phyloP scores from a whole-genome alignment of 1,139 yeast species.

The Hansenula sp. region DNA sequence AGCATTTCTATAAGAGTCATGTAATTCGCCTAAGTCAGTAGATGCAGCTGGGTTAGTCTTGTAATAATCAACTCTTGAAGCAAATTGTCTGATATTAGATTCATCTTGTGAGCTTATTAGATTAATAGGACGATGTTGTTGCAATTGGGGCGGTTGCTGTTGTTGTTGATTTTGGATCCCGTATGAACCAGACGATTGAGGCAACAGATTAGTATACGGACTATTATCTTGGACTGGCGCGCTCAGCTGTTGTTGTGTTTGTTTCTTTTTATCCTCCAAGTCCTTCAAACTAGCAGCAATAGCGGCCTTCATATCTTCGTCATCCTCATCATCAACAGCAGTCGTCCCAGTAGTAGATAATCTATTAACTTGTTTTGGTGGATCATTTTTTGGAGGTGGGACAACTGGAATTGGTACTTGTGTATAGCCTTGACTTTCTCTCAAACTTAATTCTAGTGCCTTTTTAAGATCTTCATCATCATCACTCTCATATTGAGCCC shows the following conservation, averaged over 20 bases:
- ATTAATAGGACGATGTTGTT: conserved; percentile 23
- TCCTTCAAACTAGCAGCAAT: conserved; percentile 90
- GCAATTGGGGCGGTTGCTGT: conserved; percentile 14
- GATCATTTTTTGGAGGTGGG: conserved; percentile 6
- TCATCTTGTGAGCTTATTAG: conserved; percentile 54
- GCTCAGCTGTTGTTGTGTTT: conserved; percentile 14
- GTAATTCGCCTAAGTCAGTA: conserved; percentile 40
- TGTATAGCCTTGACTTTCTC: conserved; percentile 39
- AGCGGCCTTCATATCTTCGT: conserved; percentile 89
- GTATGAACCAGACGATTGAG: conserved; percentile 12
- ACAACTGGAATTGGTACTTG: conserved; percentile 19
- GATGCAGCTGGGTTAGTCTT: conserved; percentile 48
- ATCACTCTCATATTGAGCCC: conserved; percentile 27
- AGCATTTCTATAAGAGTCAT: conserved; percentile 54
- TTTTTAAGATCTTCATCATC: conserved; percentile 74
- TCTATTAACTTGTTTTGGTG: not conserved
- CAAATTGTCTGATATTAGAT: conserved; percentile 64
- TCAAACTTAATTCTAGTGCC: conserved; percentile 77
- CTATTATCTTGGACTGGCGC: conserved; percentile 8
- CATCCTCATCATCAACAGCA: conserved; percentile 58
- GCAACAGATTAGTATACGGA: conserved; percentile 20
- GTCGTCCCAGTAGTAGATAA: too few species aligned
- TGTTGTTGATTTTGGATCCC: conserved; percentile 13
- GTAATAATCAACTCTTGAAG: conserved; percentile 57
- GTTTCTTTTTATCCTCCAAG: conserved; percentile 41